Evolutionary conservation across 2,329 filamentous ascomycete genomes (phyloP).

Genomic region (Diplodia intermedia): DNA sequence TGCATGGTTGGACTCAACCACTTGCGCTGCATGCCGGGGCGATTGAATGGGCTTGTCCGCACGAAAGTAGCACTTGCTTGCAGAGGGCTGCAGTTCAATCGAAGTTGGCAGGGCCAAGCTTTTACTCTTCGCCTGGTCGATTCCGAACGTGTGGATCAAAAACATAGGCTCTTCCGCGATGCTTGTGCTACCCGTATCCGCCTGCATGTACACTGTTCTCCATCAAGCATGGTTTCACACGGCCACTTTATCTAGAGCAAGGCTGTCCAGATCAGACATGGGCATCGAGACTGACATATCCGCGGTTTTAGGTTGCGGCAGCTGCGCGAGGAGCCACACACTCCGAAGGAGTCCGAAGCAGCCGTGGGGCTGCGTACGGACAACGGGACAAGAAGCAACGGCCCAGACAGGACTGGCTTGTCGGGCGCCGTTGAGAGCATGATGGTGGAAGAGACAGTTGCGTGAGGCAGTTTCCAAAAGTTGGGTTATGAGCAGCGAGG

Average conservation of each 20-base stretch:
- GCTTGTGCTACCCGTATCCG: neutral
- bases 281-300: slow-evolving; percentile 14
- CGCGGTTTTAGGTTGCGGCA: slow-evolving; percentile 71
- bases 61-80: neutral
- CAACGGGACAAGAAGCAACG: slow-evolving; percentile 60
- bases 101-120: neutral
- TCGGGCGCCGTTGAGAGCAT: slow-evolving; percentile 24
- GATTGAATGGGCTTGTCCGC: neutral
- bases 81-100: neutral
- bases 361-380: slow-evolving; percentile 75
- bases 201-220: neutral
- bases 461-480: slow-evolving; percentile 17
- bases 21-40: too few relatives aligned
- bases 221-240: neutral
- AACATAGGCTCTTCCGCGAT: neutral
- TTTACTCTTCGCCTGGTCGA: neutral
- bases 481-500: slow-evolving; percentile 4
- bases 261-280: neutral
- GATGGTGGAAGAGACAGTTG: slow-evolving; percentile 28
- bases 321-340: slow-evolving; percentile 83
- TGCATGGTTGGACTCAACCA: neutral
- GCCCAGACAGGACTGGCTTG: slow-evolving; percentile 33
- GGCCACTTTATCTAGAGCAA: neutral
- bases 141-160: neutral
- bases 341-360: slow-evolving; percentile 84